These are phyloP conservation scores for Lachnellula hyalina DNA, from an alignment of 2,329 filamentous ascomycete species.

Conservation along the genomic window DNA sequence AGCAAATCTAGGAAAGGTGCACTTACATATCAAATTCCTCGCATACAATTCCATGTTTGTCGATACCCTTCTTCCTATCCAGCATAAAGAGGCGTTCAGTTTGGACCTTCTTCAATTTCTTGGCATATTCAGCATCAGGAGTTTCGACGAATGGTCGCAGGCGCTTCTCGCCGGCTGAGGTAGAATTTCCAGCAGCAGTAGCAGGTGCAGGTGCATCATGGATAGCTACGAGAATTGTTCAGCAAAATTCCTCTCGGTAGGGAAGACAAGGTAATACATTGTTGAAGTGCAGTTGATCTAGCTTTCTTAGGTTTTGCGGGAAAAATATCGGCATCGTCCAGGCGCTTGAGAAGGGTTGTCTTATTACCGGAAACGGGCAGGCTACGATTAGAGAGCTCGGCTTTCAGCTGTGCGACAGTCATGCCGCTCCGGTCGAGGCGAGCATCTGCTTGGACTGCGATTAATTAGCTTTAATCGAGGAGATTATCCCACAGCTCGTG, in stretches of 20 bases:
- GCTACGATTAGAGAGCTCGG: slow-evolving; percentile 64
- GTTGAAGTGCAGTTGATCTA: not conserved
- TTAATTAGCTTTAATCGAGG: not conserved
- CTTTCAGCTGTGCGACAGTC: slow-evolving; percentile 68
- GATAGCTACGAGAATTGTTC: not conserved
- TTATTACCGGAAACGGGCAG: slow-evolving; percentile 64
- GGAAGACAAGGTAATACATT: not conserved
- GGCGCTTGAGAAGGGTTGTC: slow-evolving; percentile 61
- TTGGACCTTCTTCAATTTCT: slow-evolving; percentile 13
- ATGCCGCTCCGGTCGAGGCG: slow-evolving; percentile 42
- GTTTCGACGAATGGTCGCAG: slow-evolving; percentile 9
- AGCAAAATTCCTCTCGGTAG: not conserved
- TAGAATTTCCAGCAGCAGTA: not conserved
- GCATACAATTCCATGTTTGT: slow-evolving; percentile 4
- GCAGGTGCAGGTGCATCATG: not conserved
- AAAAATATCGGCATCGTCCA: slow-evolving; percentile 34
- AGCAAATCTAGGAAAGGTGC: too few relatives aligned
- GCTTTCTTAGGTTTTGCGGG: slow-evolving; percentile 1
- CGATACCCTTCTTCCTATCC: slow-evolving; percentile 7
- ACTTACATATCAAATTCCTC: slow-evolving; percentile 13
- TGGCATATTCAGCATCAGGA: slow-evolving; percentile 15
- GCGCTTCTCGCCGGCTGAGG: slow-evolving; percentile 9
- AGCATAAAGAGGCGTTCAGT: slow-evolving; percentile 23
- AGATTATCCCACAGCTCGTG: not conserved
- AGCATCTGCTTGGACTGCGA: not conserved